Conservation (phyloP, 2,329 filamentous ascomycete species). For the Penicillium oxalicum region DNA sequence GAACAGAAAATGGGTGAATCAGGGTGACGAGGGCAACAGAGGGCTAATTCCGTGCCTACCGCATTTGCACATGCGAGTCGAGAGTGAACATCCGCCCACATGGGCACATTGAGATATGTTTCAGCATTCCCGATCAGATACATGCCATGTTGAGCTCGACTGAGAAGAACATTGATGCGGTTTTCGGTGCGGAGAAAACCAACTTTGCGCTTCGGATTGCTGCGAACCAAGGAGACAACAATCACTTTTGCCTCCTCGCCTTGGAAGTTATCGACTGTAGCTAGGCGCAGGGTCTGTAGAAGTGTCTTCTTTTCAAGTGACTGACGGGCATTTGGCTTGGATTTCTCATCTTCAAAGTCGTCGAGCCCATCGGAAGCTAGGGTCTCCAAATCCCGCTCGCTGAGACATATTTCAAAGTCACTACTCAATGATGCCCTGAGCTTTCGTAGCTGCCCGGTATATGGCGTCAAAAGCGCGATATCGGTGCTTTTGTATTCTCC, state of each 20-base stretch:
- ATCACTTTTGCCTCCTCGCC: conserved; percentile 65
- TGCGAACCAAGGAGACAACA: conserved; percentile 60
- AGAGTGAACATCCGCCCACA: conserved; percentile 10
- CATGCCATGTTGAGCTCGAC: conserved; percentile 19
- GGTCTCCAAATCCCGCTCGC: conserved; percentile 6
- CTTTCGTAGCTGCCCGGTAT: conserved; percentile 14
- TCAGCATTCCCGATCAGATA: conserved; percentile 10
- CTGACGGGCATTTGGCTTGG: not conserved
- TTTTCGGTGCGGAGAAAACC: conserved; percentile 60
- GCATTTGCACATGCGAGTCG: not conserved
- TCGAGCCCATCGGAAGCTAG: conserved; percentile 2
- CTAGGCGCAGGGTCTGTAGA: conserved; percentile 30
- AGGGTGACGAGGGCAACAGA: conserved; percentile 7
- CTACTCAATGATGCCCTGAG: conserved; percentile 6
- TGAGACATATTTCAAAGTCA: conserved; percentile 5
- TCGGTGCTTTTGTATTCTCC: conserved; percentile 17
- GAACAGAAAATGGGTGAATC: conserved; percentile 1
- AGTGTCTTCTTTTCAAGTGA: conserved; percentile 5
- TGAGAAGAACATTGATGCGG: conserved; percentile 59
- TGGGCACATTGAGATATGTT: conserved; percentile 6
- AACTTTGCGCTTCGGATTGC: conserved; percentile 50
- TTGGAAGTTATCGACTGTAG: conserved; percentile 65
- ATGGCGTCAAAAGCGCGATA: conserved; percentile 20
- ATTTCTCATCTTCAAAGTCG: not conserved
- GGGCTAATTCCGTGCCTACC: conserved; percentile 5